A percentile compares a stretch with the other conserved stretches of the same genome.
Evolutionary conservation across 2,329 filamentous ascomycete genomes (phyloP).

Genomic region (Trematosphaeria pertusa): DNA sequence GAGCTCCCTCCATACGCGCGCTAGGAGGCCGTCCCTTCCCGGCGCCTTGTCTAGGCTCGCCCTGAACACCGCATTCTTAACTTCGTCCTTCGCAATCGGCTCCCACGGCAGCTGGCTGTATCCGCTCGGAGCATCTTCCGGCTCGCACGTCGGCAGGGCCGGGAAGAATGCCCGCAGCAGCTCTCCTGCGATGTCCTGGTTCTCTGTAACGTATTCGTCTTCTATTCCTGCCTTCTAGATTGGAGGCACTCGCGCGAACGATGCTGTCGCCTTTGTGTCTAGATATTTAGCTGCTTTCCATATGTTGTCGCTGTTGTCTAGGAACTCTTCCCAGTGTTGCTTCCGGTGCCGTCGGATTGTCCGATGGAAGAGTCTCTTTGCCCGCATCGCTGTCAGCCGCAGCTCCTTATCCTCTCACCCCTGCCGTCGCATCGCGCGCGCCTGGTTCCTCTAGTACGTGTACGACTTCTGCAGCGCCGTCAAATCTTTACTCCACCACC

Average conservation of each 20-base stretch:
- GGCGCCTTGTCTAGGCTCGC: constrained; percentile 18
- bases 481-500: constrained; percentile 15
- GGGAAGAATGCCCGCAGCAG: constrained; percentile 23
- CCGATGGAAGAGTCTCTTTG: constrained; percentile 20
- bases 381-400: constrained; percentile 9
- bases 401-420: constrained; percentile 15
- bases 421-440: constrained; percentile 11
- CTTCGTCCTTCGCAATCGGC: constrained; percentile 21
- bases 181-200: constrained; percentile 18
- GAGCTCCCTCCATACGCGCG: constrained; percentile 28
- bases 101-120: constrained; percentile 20
- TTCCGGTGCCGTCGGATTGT: constrained; percentile 20
- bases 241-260: constrained; percentile 14
- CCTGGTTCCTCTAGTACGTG: constrained; percentile 23
- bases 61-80: constrained; percentile 21
- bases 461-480: constrained; percentile 14
- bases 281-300: constrained; percentile 21
- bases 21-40: constrained; percentile 15
- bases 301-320: constrained; percentile 17
- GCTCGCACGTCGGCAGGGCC: constrained; percentile 13
- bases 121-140: constrained; percentile 10
- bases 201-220: constrained; percentile 15
- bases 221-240: constrained; percentile 17
- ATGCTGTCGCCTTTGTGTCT: constrained; percentile 8
- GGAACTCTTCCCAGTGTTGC: constrained; percentile 17